Evolutionary conservation across 176 grass and related monocot species (phyloP).

Genomic region (Ensete ventricosum): DNA sequence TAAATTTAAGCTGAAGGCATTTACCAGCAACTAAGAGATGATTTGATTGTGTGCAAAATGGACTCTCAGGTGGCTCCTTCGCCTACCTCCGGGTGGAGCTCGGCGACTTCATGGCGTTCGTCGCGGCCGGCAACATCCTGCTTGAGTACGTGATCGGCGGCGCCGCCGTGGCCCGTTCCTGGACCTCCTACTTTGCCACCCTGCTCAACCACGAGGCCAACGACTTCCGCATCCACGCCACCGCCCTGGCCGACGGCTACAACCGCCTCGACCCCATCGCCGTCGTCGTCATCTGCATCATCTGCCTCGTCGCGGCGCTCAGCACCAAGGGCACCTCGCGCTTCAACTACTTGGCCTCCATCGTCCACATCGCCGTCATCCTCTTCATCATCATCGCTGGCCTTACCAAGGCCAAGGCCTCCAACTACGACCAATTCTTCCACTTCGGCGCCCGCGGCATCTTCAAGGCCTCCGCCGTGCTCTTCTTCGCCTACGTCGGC

Average conservation of each 20-base stretch:
- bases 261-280: conserved; percentile 70
- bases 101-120: conserved; percentile 79
- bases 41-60: not conserved
- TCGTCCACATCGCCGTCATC: conserved; percentile 57
- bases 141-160: conserved; percentile 79
- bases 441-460: conserved; percentile 49
- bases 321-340: conserved; percentile 83
- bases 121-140: conserved; percentile 80
- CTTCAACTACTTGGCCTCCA: conserved; percentile 80
- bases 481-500: conserved; percentile 89
- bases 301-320: conserved; percentile 46
- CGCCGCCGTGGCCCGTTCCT: conserved; percentile 52
- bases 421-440: conserved; percentile 48
- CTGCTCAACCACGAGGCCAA: conserved; percentile 42
- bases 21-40: too few relatives aligned
- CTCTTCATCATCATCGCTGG: conserved; percentile 61
- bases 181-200: conserved; percentile 96
- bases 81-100: conserved; percentile 84
- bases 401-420: conserved; percentile 26
- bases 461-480: conserved; percentile 56
- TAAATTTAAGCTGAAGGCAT: too few relatives aligned
- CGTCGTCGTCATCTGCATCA: conserved; percentile 36
- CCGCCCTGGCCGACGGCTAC: conserved; percentile 43
- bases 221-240: conserved; percentile 71
- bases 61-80: conserved; percentile 59